A percentile compares a stretch with the other conserved stretches of the same genome.
phyloP scores from a whole-genome alignment of 371 early-diverging fungal species.

The Mortierella sp. region DNA sequence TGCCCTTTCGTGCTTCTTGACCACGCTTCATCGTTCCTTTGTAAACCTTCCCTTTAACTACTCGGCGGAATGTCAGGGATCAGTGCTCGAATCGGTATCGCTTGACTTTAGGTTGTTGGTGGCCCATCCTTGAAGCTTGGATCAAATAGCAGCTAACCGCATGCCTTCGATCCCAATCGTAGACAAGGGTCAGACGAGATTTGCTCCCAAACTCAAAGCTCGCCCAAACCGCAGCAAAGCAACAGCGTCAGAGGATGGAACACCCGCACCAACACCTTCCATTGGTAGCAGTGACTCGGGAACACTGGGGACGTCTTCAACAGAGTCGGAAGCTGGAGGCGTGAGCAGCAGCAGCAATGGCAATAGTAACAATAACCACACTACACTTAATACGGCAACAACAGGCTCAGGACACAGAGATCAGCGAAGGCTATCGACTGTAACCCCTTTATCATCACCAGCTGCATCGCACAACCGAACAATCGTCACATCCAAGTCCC shows the following conservation, averaged over 20 bases:
- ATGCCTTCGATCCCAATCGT: background rate
- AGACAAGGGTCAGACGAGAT: slow-evolving; percentile 53
- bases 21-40: background rate
- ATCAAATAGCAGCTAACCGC: background rate
- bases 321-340: slow-evolving; percentile 16
- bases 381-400: background rate
- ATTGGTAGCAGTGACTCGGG: slow-evolving; percentile 24
- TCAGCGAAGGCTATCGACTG: slow-evolving; percentile 14
- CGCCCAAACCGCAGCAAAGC: slow-evolving; percentile 39
- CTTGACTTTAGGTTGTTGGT: background rate
- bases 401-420: background rate
- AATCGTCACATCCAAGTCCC: slow-evolving; percentile 16
- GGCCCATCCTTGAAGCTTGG: background rate
- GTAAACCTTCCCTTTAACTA: background rate
- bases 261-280: slow-evolving; percentile 29
- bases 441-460: background rate
- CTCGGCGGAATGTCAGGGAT: slow-evolving; percentile 36
- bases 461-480: slow-evolving; percentile 5
- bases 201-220: slow-evolving; percentile 50
- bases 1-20: background rate
- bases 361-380: background rate
- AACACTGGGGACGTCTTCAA: slow-evolving; percentile 18
- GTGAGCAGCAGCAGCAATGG: background rate
- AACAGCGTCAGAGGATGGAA: slow-evolving; percentile 34
- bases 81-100: slow-evolving; percentile 47